Conservation (phyloP, 148 eudicot species). For the Spergularia bocconei region DNA sequence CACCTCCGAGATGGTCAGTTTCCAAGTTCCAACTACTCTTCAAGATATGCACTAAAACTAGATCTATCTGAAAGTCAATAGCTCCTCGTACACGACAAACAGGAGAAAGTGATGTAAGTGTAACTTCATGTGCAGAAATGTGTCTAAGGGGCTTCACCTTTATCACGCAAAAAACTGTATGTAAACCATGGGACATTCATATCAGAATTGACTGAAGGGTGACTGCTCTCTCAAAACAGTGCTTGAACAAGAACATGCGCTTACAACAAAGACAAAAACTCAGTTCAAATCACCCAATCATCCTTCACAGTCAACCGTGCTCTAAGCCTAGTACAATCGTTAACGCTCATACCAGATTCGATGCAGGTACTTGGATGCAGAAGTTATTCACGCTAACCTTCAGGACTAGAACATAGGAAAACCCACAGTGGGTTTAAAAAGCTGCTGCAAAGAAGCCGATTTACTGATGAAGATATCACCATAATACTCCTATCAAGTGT, state of each 20-base stretch:
- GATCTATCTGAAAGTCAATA: no score
- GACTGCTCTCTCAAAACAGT: background rate
- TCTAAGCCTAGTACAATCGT: background rate
- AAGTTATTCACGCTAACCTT: background rate
- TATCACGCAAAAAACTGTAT: background rate
- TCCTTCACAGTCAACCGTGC: background rate
- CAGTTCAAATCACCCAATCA: no score
- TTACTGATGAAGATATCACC: background rate
- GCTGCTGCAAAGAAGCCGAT: background rate
- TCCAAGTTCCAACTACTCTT: no score
- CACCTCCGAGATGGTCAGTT: background rate
- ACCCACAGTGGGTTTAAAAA: background rate
- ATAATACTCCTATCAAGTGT: background rate
- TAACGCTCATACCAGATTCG: background rate
- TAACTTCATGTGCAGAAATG: no score
- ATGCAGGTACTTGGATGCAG: background rate
- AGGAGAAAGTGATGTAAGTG: no score
- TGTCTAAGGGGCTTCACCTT: no score
- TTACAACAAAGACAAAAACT: background rate
- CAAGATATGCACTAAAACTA: no score
- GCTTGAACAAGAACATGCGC: background rate
- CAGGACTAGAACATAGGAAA: conserved; percentile 7
- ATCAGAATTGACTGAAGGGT: background rate
- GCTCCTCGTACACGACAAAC: no score
- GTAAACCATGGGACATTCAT: background rate